Conservation (phyloP, 768 basidiomycete genomes). For the Boletales sp. region DNA sequence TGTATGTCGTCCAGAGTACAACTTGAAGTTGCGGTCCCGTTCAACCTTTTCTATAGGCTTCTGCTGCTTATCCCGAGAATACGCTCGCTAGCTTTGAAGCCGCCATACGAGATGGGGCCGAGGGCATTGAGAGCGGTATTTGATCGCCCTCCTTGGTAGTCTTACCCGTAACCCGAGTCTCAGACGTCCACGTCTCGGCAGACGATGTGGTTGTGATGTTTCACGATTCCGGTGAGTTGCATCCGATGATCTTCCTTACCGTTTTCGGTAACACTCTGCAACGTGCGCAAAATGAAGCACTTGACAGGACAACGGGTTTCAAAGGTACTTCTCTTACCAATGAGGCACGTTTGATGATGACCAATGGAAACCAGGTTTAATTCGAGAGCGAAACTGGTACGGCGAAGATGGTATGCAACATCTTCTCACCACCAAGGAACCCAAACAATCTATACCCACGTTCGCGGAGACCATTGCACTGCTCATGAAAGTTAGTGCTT, state of each 20-base stretch:
- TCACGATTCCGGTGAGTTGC: conserved; percentile 78
- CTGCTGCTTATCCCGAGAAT: conserved; percentile 86
- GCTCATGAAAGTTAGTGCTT: conserved; percentile 64
- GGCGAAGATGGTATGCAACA: conserved; percentile 72
- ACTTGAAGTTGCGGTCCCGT: background rate
- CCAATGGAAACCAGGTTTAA: conserved; percentile 45
- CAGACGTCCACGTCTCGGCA: conserved; percentile 92
- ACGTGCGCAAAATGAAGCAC: conserved; percentile 38
- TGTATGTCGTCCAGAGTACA: conserved; percentile 42
- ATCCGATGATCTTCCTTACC: conserved; percentile 16
- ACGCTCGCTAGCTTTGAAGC: conserved; percentile 93
- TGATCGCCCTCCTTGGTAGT: conserved; percentile 31
- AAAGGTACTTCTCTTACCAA: conserved; percentile 40
- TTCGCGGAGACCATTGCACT: conserved; percentile 79
- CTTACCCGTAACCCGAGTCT: conserved; percentile 49
- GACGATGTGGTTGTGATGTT: conserved; percentile 93
- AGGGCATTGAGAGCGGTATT: conserved; percentile 98
- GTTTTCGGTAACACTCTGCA: conserved; percentile 19
- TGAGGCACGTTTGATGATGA: conserved; percentile 26
- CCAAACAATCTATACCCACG: conserved; percentile 85
- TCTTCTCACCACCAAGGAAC: conserved; percentile 73
- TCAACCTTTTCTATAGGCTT: conserved; percentile 55
- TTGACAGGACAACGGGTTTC: conserved; percentile 81
- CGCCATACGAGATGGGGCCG: conserved; percentile 91
- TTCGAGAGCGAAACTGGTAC: conserved; percentile 69